A percentile compares a stretch with the other conserved stretches of the same genome.
Evolutionary conservation across 495 filamentous ascomycete genomes (phyloP).

Genomic region (Hypomontagnella monticulosa): DNA sequence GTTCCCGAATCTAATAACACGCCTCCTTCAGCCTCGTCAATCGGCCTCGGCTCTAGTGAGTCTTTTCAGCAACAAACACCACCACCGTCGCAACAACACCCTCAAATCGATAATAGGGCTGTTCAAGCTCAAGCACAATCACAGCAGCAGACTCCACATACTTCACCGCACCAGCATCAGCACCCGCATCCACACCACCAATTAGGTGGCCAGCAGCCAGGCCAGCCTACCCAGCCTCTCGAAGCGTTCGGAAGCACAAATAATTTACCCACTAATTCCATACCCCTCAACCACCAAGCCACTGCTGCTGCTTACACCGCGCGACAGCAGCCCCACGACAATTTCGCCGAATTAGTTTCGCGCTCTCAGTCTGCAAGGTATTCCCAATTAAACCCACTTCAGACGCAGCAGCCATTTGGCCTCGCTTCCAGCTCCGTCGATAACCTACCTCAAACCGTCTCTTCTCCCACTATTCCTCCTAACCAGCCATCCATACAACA

Average conservation of each 20-base stretch:
- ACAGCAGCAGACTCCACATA: conserved; percentile 36
- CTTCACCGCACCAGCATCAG: conserved; percentile 31
- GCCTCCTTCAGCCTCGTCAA: conserved; percentile 56
- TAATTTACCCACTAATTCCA: conserved; percentile 42
- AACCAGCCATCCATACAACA: conserved; percentile 45
- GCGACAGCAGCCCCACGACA: conserved; percentile 46
- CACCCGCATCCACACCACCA: conserved; percentile 34
- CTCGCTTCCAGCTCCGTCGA: conserved; percentile 51
- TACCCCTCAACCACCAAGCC: conserved; percentile 49
- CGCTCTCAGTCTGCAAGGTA: conserved; percentile 50
- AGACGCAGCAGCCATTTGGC: conserved; percentile 39
- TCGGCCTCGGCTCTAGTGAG: conserved; percentile 56
- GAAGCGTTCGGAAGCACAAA: conserved; percentile 38
- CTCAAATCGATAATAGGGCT: conserved; percentile 30
- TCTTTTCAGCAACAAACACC: conserved; percentile 50
- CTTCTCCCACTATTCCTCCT: conserved; percentile 40
- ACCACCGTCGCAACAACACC: conserved; percentile 10
- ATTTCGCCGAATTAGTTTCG: conserved; percentile 49
- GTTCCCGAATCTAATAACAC: conserved; percentile 45
- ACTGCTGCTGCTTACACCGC: conserved; percentile 40
- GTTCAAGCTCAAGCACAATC: conserved; percentile 30
- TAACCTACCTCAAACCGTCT: conserved; percentile 50
- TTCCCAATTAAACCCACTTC: conserved; percentile 46
- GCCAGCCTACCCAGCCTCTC: conserved; percentile 25
- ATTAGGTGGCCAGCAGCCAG: conserved; percentile 34